Evolutionary conservation across 495 filamentous ascomycete genomes (phyloP).

Genomic region (Tetracladium setigerum): DNA sequence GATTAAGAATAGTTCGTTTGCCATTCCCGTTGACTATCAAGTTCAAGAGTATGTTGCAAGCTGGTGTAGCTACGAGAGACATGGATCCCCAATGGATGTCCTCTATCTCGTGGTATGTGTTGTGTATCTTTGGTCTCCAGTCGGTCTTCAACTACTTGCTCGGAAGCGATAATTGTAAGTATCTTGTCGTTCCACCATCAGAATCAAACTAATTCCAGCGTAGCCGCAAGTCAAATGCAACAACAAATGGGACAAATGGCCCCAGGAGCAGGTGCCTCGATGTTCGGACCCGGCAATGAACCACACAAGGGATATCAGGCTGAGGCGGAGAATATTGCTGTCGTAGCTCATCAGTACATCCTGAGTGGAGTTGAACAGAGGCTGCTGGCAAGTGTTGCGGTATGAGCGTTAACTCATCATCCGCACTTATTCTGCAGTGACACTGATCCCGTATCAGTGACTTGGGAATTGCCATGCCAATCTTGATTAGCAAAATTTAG

Average conservation of each 20-base stretch:
- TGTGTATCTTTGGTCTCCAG: slow-evolving; percentile 92
- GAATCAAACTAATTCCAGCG: neutral
- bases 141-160: slow-evolving; percentile 97
- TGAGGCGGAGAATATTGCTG: slow-evolving; percentile 92
- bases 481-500: no score
- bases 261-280: slow-evolving; percentile 53
- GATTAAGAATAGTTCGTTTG: slow-evolving; percentile 67
- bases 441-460: no score
- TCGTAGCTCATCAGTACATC: slow-evolving; percentile 86
- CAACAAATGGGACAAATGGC: slow-evolving; percentile 87
- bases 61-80: slow-evolving; percentile 89
- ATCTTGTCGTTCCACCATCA: neutral
- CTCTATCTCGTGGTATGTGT: slow-evolving; percentile 95
- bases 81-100: slow-evolving; percentile 98
- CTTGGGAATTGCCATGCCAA: no score
- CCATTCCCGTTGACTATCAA: slow-evolving; percentile 96
- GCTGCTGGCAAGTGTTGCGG: slow-evolving; percentile 51
- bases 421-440: no score
- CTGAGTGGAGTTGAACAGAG: slow-evolving; percentile 80
- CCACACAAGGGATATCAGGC: slow-evolving; percentile 86
- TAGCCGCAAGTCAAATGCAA: slow-evolving; percentile 90
- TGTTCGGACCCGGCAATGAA: slow-evolving; percentile 81
- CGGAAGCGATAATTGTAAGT: slow-evolving; percentile 87
- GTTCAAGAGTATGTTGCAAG: slow-evolving; percentile 98
- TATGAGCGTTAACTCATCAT: slow-evolving; percentile 16